phyloP scores from a whole-genome alignment of 352 stramenopile genomes.

The Pythium brassicae region DNA sequence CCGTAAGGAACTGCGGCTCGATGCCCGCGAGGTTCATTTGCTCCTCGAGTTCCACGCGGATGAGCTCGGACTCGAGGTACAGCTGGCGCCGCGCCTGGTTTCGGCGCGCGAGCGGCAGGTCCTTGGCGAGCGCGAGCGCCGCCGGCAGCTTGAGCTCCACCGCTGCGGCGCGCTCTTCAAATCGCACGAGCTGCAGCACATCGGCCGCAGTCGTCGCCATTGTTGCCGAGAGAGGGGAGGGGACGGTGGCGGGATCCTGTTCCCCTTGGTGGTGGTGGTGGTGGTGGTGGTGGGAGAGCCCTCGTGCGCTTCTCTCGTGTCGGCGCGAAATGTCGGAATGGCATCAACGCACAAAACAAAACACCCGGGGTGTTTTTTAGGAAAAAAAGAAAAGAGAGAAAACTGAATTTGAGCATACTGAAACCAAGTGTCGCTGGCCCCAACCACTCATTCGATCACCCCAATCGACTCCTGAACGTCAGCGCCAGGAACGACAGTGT shows the following conservation, averaged over 20 bases:
- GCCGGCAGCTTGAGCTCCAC: constrained; percentile 42
- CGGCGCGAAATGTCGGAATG: too few species aligned
- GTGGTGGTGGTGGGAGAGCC: not conserved
- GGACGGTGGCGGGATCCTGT: too few species aligned
- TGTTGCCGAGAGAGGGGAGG: not conserved
- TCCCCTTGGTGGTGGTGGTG: too few species aligned
- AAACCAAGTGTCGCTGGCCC: too few species aligned
- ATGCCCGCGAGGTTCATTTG: constrained; percentile 64
- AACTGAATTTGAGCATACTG: too few species aligned
- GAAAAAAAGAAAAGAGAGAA: too few species aligned
- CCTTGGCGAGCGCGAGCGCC: constrained; percentile 29
- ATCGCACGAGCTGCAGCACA: constrained; percentile 54
- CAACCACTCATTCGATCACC: too few species aligned
- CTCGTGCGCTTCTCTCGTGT: not conserved
- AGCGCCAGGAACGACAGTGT: too few species aligned
- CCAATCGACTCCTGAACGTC: too few species aligned
- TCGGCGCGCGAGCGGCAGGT: constrained; percentile 54
- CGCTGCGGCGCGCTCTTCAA: constrained; percentile 49
- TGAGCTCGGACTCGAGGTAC: constrained; percentile 65
- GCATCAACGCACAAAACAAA: too few species aligned
- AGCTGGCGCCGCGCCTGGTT: constrained; percentile 69
- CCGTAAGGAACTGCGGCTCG: constrained; percentile 47
- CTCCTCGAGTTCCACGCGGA: constrained; percentile 79
- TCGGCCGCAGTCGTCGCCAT: constrained; percentile 33
- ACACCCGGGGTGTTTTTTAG: too few species aligned